phyloP scores from a whole-genome alignment of 257 asterid species.

The Voacanga thouarsii region DNA sequence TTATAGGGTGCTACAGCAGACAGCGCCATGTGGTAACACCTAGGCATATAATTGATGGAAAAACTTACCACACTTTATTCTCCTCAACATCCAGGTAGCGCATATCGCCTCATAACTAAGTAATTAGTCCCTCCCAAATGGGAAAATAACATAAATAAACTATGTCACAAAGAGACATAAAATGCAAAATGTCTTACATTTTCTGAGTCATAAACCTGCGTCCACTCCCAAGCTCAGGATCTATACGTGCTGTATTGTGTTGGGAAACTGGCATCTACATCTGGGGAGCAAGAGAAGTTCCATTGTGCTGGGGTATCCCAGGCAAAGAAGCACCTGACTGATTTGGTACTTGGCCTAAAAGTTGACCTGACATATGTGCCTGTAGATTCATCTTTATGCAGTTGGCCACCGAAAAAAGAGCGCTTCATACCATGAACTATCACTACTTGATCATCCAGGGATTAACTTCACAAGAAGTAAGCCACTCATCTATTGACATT shows the following conservation, averaged over 20 bases:
- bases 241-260: constrained; percentile 41
- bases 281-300: constrained; percentile 51
- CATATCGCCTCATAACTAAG: not conserved
- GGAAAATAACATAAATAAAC: not conserved
- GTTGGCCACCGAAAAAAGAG: not conserved
- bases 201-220: constrained; percentile 52
- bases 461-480: not conserved
- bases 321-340: constrained; percentile 13
- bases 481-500: not conserved
- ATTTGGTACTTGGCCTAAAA: constrained; percentile 14
- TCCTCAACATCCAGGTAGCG: not conserved
- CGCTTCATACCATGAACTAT: constrained; percentile 4
- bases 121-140: not conserved
- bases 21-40: not conserved
- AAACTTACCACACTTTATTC: not conserved
- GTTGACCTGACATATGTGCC: constrained; percentile 16
- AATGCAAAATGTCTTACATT: constrained; percentile 51
- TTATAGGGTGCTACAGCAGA: not conserved
- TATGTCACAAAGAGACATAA: not conserved
- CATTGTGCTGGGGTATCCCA: constrained; percentile 53
- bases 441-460: not conserved
- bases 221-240: constrained; percentile 42
- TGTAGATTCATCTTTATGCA: constrained; percentile 9
- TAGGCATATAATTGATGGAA: not conserved
- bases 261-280: constrained; percentile 63